Evolutionary conservation across 1,284 basidiomycete genomes (phyloP), one percentile per base, ranked within the genome.

Genomic region (Hymenochaete sp.): DNA sequence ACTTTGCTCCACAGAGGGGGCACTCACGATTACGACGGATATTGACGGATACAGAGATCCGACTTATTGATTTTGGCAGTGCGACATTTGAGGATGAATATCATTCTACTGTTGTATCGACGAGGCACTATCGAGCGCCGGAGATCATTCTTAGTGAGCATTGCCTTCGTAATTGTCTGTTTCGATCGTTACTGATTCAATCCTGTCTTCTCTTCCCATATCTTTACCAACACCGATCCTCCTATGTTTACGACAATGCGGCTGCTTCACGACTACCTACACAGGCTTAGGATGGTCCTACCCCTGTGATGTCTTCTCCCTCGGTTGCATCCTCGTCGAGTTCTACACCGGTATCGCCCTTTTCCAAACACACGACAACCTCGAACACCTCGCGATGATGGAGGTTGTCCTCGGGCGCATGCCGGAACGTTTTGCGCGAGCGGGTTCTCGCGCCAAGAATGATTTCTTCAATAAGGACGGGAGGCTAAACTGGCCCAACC

Each of bases 321-420:
- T 99, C 44, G 96, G 96, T 5, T 99, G 96, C 67, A 99, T 99
- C 56, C 78, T 99, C 11, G 92, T 99, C 51, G 96, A 99, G 64
- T 98, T 99, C 62, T 96, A 83, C 67, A 99, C 96, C 2, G 96
- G 96, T 27, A 82, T 95, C 37, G 96, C 96, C 3, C 73, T 98
- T 25, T 99, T 98, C 70, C 96, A 98, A 65, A 98, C 96, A 0
- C 95, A 98, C 60, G 95, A 98, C 67, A 98, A 98, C 62, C 76
- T 98, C 9, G 96, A 98, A 61, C 96, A 99, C 63, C 79, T 99
- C 5, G 96, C 96, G 35, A 99, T 98, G 96, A 99, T 99, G 96
- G 93, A 98, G 64, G 82, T 88, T 55, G 96, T 98, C 27, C 95
- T 98, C 80, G 96, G 95, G 50, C 86, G 83, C 65, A 93, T 98